Percentiles rank a stretch among this genome's conserved stretches.
Conservation (phyloP, 2,329 filamentous ascomycete species). For the Clarireedia sp. region DNA sequence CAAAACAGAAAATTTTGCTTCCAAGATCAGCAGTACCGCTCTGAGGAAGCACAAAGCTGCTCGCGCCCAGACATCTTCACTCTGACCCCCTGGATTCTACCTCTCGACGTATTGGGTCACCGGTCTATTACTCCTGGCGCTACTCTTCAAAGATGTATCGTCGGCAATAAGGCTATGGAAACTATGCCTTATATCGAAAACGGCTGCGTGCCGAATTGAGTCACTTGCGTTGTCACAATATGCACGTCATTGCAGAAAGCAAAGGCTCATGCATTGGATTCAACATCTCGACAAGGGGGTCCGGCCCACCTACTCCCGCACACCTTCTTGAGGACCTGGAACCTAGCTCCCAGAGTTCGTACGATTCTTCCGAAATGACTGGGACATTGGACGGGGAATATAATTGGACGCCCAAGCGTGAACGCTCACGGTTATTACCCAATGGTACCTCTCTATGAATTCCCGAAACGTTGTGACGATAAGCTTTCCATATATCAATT, state of each 20-base stretch:
- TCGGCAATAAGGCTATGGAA: constrained; percentile 1
- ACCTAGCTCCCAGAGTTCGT: not conserved
- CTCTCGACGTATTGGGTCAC: not conserved
- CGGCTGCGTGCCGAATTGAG: not conserved
- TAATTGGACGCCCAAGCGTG: not conserved
- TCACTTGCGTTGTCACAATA: constrained; percentile 4
- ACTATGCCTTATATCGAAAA: not conserved
- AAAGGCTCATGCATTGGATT: constrained; percentile 4
- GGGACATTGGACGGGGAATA: not conserved
- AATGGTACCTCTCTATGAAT: not conserved
- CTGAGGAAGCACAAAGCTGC: constrained; percentile 50
- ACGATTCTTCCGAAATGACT: not conserved
- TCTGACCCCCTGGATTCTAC: constrained; percentile 9
- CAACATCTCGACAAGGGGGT: not conserved
- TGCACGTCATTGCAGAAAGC: constrained; percentile 10
- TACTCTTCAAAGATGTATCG: not conserved
- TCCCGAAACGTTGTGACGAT: not conserved
- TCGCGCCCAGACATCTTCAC: constrained; percentile 14
- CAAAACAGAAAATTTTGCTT: constrained; percentile 57
- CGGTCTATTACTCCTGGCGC: not conserved
- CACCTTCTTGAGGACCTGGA: not conserved
- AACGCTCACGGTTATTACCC: constrained; percentile 5
- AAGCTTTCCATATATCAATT: not conserved
- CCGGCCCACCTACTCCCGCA: not conserved
- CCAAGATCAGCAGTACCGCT: constrained; percentile 87